Base-by-base conservation (phyloP, 371 early-diverging fungal species). In the Apophysomyces elegans region DNA sequence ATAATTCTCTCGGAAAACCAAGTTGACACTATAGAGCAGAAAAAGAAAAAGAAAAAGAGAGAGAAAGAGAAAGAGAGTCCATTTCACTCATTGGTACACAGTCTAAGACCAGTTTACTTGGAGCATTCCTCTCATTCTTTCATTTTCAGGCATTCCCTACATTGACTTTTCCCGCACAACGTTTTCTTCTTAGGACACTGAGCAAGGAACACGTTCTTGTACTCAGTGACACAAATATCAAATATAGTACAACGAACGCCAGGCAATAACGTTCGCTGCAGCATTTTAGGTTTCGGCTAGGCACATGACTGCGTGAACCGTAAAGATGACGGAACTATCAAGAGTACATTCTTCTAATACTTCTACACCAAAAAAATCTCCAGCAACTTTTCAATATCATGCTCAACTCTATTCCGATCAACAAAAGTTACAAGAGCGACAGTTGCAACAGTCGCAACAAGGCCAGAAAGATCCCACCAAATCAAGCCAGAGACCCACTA, bases 361-460 rank as follows among this genome's bases (percentile, higher is more conserved):
- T 41, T 50, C 54, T 50, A 21, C 54, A 50, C 7, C 54, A 35
- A 44, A 62, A 46, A n/a, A 61, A 32, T 61, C 67, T 11, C 72
- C 73, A 18, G 75, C 78, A 7, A 81, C 76, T 16, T 71, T 75
- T n/a, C 71, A 83, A 59, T 80, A 83, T 61, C 81, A 83, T 65
- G 84, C 84, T 37, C 79, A 77, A 37, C 63, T 79, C 12, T 79
- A 71, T 65, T 79, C 79, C 12, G 77, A 73, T 1, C 78, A 77
- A 38, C 71, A 78, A 63, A 71, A 77, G 39, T 56, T 77, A 44
- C 81, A 78, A 58, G 63, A 71, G 45, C 70, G 67, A 36, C 73
- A 64, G 45, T 72, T 72, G 37, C 67, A 78, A 61, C 71, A 74
- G 61, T 64, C 64, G 37, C 60, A 73, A 56, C 62, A 66, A 11